Percentiles rank a stretch among this genome's conserved stretches.
Conservation (phyloP, 2,329 filamentous ascomycete species). For the Tolypocladium cylindrosporum region DNA sequence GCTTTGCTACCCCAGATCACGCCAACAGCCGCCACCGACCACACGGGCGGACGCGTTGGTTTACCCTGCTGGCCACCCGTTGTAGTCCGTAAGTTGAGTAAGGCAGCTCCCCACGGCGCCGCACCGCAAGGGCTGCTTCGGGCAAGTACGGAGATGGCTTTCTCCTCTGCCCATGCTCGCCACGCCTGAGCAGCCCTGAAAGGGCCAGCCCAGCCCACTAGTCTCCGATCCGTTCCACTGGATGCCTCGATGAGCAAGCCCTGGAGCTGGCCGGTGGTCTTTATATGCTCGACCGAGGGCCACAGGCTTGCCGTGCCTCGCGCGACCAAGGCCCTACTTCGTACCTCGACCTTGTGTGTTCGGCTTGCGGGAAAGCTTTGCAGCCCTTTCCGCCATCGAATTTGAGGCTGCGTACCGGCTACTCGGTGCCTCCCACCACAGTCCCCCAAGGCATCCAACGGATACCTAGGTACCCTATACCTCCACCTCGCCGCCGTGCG, state of each 20-base stretch:
- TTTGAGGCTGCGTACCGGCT: background rate
- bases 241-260: background rate
- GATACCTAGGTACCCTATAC: no score
- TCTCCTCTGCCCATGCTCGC: background rate
- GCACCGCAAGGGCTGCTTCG: background rate
- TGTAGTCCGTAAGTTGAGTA: no score
- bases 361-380: background rate
- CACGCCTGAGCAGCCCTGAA: background rate
- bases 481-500: background rate
- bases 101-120: background rate
- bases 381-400: background rate
- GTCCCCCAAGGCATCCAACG: background rate
- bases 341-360: background rate
- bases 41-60: background rate
- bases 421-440: background rate
- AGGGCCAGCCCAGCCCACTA: background rate
- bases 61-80: background rate
- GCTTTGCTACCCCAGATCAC: background rate
- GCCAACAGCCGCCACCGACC: background rate
- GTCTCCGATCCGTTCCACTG: conserved; percentile 1
- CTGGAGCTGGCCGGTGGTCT: background rate
- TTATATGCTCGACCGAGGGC: background rate
- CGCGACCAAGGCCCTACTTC: background rate
- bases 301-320: background rate
- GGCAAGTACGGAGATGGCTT: conserved; percentile 1